Base-by-base conservation (phyloP, 1,139 yeast species). In the Yamadazyma pseudoaaseri region DNA sequence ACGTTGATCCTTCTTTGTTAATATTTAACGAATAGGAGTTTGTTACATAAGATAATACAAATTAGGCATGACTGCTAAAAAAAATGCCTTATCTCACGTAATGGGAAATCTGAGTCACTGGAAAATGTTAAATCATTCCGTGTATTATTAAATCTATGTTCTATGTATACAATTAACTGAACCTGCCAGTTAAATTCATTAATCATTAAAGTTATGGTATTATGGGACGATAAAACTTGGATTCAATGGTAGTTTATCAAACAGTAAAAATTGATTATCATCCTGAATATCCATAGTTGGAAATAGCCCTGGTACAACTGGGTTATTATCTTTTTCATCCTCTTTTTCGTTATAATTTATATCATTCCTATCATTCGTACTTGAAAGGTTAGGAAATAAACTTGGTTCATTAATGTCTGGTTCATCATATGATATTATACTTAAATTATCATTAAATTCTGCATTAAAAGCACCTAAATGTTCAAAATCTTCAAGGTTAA, bases 251-350 rank as follows among this genome's bases (percentile, higher is more conserved):
- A 66, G 45, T 21, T 40, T 40, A 25, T 58, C 58, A 31, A 58
- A 50, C 36, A 53, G 37, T 9, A 42, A 29, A 29, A 45, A 44
- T 20, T 44, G 38, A 16, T 29, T 30, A 14, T 41, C 39, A 29
- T 45, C 58, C 27, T 43, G 39, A 12, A 59, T 38, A 20, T 60
- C 47, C 68, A 67, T 61, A 13, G 44, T 42, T 2, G 73, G 73
- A 39, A 66, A 67, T 7, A 67, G 51, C 1, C 68, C 70, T 0
- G 71, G 72, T 1, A 47, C 63, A 8, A 52, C 38, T 6, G 54
- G 55, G 29, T 54, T 53, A 11, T 9, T 22, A 8, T 18, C 9
- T 10, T 7, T 7, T 7, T 10, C 7, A 18, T 18, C 21, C 7
- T 18, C 10, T 7, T 18, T 10, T 7, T 10, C 21, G 21, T 18